Base-by-base conservation (phyloP, 2,329 filamentous ascomycete genomes). In the Alternaria consortialis region DNA sequence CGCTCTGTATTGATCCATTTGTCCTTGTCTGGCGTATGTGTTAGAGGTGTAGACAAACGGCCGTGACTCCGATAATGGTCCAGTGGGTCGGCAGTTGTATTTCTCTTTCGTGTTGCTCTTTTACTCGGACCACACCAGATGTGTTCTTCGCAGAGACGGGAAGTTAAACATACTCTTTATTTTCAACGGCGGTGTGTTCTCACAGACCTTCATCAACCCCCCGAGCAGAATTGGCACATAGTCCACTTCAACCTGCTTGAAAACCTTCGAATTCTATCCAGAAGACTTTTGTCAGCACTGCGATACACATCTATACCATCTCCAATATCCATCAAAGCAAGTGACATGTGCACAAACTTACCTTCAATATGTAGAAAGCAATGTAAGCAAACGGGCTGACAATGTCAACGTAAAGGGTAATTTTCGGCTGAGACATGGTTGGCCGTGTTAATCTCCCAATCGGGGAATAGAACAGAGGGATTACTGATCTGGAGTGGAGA, bases 331-430 rank as follows among this genome's bases (percentile, higher is more conserved):
- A 40, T 23, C 5, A 8, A 23, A 9, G 37, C 5, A 23, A 23
- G 17, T 4, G 7, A 40, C 9, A 23, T 7, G 17, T 40, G 23
- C 15, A 31, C 15, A 34, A 37, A 74, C 83, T 65, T 78, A 87
- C 86, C 72, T 81, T 79, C 29, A 85, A 73, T 34, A 87, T 75
- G 67, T 85, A 83, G 71, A 87, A 89, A 3, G 84, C 87, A 57
- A 88, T 80, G 67, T 88, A 89, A 1, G 81, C 85, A 73, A 89
- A 89, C 0, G 87, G 87, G 61, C 83, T 85, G 25, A 89, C 81
- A 11, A 87, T 80, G 76, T 89, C 87, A 46, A 88, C 73, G 66
- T 85, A 88, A 13, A 89, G 77, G 0, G 84, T 87, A 53, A 89
- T 80, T 68, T 83, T 83, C 4, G 83, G 80, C 44, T 74, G 77